phyloP scores from a whole-genome alignment of 1,284 basidiomycete genomes.

The Tilletia indica region DNA sequence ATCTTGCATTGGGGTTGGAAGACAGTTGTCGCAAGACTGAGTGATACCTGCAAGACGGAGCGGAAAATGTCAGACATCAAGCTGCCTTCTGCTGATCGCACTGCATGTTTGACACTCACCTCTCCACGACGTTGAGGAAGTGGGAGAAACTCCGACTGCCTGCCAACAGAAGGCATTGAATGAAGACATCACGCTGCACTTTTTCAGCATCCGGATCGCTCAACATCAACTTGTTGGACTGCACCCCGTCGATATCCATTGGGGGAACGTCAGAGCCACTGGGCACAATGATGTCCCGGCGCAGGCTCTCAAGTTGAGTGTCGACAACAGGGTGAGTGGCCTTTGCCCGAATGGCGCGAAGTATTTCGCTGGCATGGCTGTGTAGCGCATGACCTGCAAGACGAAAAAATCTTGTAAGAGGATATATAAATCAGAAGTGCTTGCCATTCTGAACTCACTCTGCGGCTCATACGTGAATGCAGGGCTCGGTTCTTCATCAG shows the following conservation, averaged over 20 bases:
- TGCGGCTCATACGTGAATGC: slow-evolving; percentile 79
- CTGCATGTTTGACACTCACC: slow-evolving; percentile 26
- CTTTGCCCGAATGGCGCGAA: slow-evolving; percentile 76
- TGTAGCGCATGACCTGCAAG: slow-evolving; percentile 70
- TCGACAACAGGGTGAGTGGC: slow-evolving; percentile 71
- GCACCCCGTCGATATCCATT: slow-evolving; percentile 59
- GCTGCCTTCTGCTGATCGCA: too few species aligned
- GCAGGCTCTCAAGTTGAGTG: slow-evolving; percentile 67
- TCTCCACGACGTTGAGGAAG: slow-evolving; percentile 93
- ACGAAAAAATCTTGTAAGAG: neutral
- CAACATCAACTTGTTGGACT: slow-evolving; percentile 35
- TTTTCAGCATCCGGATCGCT: slow-evolving; percentile 63
- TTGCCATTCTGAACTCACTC: slow-evolving; percentile 58
- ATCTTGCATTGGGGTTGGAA: slow-evolving; percentile 60
- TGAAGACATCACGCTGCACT: slow-evolving; percentile 73
- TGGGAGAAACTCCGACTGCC: slow-evolving; percentile 96
- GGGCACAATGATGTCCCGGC: slow-evolving; percentile 32
- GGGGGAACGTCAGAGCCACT: slow-evolving; percentile 61
- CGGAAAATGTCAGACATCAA: too few species aligned
- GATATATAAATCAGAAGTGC: neutral
- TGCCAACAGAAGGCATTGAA: slow-evolving; percentile 84
- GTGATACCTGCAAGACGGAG: slow-evolving; percentile 66
- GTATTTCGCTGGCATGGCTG: slow-evolving; percentile 74
- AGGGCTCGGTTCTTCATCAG: slow-evolving; percentile 75
- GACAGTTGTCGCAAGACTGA: slow-evolving; percentile 74